Evolutionary conservation across 2,329 filamentous ascomycete species (phyloP).

Genomic region (Fusarium pseudograminearum): DNA sequence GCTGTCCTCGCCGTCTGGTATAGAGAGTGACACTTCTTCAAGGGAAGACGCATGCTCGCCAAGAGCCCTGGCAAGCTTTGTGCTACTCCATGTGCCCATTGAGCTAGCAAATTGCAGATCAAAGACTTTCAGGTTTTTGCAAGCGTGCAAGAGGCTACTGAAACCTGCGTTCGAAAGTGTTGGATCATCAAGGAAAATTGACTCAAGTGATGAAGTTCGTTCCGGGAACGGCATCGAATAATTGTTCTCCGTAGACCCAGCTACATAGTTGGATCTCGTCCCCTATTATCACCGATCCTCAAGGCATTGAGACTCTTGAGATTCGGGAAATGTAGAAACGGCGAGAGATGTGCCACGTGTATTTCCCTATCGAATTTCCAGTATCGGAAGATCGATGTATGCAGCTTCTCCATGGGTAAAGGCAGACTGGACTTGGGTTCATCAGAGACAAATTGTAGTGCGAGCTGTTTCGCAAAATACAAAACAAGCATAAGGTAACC

Average conservation of each 20-base stretch:
- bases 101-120: background rate
- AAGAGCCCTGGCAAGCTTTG: background rate
- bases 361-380: background rate
- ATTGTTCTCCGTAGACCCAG: background rate
- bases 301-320: background rate
- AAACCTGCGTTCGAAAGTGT: background rate
- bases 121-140: background rate
- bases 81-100: background rate
- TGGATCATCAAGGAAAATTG: background rate
- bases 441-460: background rate
- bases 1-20: background rate
- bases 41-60: background rate
- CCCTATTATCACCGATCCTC: background rate
- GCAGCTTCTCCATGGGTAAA: background rate
- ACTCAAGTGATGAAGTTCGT: constrained; percentile 1
- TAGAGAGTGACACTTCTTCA: background rate
- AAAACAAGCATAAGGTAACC: background rate
- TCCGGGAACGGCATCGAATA: background rate
- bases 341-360: background rate
- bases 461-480: background rate
- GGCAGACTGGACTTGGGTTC: background rate
- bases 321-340: background rate
- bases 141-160: background rate
- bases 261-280: background rate
- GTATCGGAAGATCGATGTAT: background rate